Percentiles rank a stretch among this genome's conserved stretches.
Evolutionary conservation across 1,284 basidiomycete species (phyloP).

Genomic region (Pseudomicrostroma phylloplanum): DNA sequence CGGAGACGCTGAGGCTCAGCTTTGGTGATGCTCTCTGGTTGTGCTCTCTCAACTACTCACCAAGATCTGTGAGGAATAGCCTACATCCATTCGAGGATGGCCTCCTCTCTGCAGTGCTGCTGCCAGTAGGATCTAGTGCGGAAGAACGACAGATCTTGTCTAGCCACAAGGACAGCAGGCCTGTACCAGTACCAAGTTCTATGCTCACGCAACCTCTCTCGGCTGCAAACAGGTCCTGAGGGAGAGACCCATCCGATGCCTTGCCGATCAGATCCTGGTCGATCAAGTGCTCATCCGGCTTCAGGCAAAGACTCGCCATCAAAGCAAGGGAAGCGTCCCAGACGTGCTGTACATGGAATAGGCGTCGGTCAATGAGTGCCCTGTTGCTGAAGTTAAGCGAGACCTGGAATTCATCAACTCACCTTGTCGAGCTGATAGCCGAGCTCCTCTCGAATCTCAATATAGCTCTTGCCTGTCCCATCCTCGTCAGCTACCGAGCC

Average conservation of each 20-base stretch:
- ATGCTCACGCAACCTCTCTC: background rate
- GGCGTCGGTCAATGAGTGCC: no score
- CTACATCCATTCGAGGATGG: conserved; percentile 10
- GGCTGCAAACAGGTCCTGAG: background rate
- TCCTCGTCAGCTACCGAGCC: no score
- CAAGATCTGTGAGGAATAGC: background rate
- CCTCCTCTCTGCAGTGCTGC: background rate
- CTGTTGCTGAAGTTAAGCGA: no score
- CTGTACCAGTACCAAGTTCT: conserved; percentile 13
- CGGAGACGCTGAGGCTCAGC: background rate
- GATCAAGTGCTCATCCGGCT: background rate
- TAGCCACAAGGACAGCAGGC: conserved; percentile 7
- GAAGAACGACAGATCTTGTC: background rate
- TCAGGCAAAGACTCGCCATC: background rate
- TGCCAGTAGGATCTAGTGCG: background rate
- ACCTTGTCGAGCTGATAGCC: conserved; percentile 18
- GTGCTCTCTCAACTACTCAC: background rate
- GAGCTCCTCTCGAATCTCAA: conserved; percentile 12
- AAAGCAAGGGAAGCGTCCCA: conserved; percentile 17
- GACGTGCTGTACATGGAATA: conserved; percentile 5
- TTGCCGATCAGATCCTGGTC: background rate
- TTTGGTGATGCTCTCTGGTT: background rate
- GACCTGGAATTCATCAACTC: no score
- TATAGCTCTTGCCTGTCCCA: background rate
- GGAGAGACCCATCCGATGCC: background rate